Evolutionary conservation across 2,329 filamentous ascomycete genomes (phyloP).

Genomic region (Fusarium nisikadoi): DNA sequence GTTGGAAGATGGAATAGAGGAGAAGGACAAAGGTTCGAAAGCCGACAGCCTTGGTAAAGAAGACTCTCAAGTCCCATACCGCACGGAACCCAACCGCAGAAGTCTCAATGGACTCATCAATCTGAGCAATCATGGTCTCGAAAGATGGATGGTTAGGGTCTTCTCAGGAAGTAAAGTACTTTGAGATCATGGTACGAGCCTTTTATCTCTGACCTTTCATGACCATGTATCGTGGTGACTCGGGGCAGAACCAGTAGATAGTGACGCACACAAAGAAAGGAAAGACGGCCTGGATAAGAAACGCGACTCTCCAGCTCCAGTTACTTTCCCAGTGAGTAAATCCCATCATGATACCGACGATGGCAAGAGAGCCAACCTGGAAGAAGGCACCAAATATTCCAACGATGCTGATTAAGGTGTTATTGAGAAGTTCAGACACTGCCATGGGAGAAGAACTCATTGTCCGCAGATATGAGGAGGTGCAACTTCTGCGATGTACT

Average conservation of each 20-base stretch:
- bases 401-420: constrained; percentile 9
- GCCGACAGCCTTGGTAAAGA: constrained; percentile 29
- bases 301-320: constrained; percentile 38
- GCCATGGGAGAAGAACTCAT: neutral
- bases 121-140: constrained; percentile 30
- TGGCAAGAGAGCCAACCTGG: constrained; percentile 36
- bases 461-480: constrained; percentile 37
- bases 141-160: constrained; percentile 37
- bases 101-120: constrained; percentile 38
- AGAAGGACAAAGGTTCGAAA: constrained; percentile 30
- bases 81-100: constrained; percentile 22
- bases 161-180: constrained; percentile 33
- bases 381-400: constrained; percentile 41
- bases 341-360: constrained; percentile 41
- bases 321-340: constrained; percentile 39
- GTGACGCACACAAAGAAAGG: constrained; percentile 30
- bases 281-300: constrained; percentile 37
- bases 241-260: constrained; percentile 38
- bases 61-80: constrained; percentile 36
- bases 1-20: constrained; percentile 35
- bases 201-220: constrained; percentile 39
- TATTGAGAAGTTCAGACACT: fast-evolving
- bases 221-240: constrained; percentile 40
- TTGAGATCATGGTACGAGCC: constrained; percentile 31
- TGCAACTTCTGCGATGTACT: constrained; percentile 39